Conservation (phyloP, 805 yeast species). For the Pichia kluyveri region DNA sequence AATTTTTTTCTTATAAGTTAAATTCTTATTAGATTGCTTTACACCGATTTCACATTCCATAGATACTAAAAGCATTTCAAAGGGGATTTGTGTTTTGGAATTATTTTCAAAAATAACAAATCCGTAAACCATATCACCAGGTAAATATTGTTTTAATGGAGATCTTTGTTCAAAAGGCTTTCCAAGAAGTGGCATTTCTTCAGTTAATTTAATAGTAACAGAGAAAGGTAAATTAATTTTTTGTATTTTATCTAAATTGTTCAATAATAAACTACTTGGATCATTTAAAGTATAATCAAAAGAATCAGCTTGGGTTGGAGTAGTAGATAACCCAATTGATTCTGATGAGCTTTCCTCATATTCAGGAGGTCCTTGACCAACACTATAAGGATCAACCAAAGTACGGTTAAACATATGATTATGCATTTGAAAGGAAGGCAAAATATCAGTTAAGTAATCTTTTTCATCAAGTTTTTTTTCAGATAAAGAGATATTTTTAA, state of each 20-base stretch:
- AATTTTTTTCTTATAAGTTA: background rate
- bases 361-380: constrained; percentile 12
- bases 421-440: constrained; percentile 63
- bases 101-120: constrained; percentile 35
- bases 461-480: background rate
- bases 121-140: constrained; percentile 62
- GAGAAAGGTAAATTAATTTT: constrained; percentile 4
- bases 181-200: constrained; percentile 26
- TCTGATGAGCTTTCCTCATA: constrained; percentile 11
- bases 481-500: background rate
- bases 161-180: constrained; percentile 15
- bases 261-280: constrained; percentile 12
- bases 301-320: constrained; percentile 7
- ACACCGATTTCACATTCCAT: constrained; percentile 38
- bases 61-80: constrained; percentile 52
- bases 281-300: constrained; percentile 1
- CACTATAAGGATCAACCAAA: constrained; percentile 7
- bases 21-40: background rate
- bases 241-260: constrained; percentile 16
- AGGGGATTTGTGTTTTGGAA: constrained; percentile 33
- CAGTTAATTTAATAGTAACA: constrained; percentile 27
- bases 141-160: constrained; percentile 42
- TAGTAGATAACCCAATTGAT: constrained; percentile 1
- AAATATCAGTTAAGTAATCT: background rate
- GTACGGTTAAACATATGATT: constrained; percentile 28